Evolutionary conservation across 768 basidiomycete species (phyloP).

Genomic region (Podaxis carcinomalis): DNA sequence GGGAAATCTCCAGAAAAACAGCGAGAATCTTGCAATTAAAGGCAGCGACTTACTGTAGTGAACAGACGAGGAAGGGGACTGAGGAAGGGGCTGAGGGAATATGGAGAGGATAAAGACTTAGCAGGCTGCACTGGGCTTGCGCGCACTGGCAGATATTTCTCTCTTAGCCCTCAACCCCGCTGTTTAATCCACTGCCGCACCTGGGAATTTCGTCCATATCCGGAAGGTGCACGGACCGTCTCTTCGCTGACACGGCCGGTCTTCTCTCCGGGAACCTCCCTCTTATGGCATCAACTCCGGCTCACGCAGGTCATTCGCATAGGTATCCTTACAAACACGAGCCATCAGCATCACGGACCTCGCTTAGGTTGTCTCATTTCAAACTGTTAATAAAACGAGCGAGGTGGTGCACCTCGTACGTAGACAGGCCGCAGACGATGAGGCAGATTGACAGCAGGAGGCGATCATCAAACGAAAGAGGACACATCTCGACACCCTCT

Average conservation of each 20-base stretch:
- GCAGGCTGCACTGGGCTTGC: slow-evolving; percentile 10
- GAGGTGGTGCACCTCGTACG: too few relatives aligned
- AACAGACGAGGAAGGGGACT: neutral
- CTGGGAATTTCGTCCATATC: slow-evolving; percentile 7
- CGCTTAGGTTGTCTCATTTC: too few relatives aligned
- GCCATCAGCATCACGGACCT: too few relatives aligned
- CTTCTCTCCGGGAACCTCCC: neutral
- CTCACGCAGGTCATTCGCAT: too few relatives aligned
- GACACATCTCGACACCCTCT: neutral
- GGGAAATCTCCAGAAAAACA: neutral
- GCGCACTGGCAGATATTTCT: slow-evolving; percentile 10
- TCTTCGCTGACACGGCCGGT: neutral
- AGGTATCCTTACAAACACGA: too few relatives aligned
- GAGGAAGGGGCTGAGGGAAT: neutral
- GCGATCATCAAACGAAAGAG: neutral
- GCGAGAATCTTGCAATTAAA: slow-evolving; percentile 2
- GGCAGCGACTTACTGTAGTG: neutral
- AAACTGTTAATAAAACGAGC: too few relatives aligned
- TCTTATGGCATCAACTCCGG: neutral
- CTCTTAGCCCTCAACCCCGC: slow-evolving; percentile 1
- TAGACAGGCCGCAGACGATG: too few relatives aligned
- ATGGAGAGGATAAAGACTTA: slow-evolving; percentile 4
- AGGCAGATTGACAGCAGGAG: too few relatives aligned
- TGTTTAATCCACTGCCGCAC: slow-evolving; percentile 10
- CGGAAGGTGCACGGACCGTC: slow-evolving; percentile 10